These are phyloP conservation scores for Mucor indicus DNA, from an alignment of 371 early-diverging fungal species.

Conservation along the genomic window DNA sequence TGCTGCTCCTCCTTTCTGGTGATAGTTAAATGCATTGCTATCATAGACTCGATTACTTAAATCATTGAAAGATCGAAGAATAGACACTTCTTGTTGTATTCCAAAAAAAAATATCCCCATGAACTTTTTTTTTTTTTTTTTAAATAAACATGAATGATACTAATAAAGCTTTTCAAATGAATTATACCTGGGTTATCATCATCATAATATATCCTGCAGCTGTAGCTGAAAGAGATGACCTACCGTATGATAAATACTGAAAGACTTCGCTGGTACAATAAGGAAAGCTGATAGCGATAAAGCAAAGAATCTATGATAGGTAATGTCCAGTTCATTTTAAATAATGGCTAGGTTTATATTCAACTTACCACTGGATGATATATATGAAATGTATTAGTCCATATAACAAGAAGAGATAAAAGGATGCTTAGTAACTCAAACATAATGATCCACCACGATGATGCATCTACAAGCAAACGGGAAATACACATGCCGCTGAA, in stretches of 20 bases:
- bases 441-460: slow-evolving; percentile 39
- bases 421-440: slow-evolving; percentile 25
- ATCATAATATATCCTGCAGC: slow-evolving; percentile 33
- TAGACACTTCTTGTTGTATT: slow-evolving; percentile 22
- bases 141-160: too few relatives aligned
- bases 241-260: slow-evolving; percentile 15
- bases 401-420: slow-evolving; percentile 21
- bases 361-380: slow-evolving; percentile 30
- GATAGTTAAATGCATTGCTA: slow-evolving; percentile 4
- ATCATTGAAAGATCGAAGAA: slow-evolving; percentile 9
- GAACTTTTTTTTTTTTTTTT: slow-evolving; percentile 14
- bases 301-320: slow-evolving; percentile 21
- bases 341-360: neutral
- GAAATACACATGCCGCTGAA: slow-evolving; percentile 39
- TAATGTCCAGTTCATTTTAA: neutral
- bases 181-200: slow-evolving; percentile 28
- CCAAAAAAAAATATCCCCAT: slow-evolving; percentile 37
- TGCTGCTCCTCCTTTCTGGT: neutral
- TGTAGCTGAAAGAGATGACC: slow-evolving; percentile 14
- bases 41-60: slow-evolving; percentile 1
- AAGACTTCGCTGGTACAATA: slow-evolving; percentile 29
- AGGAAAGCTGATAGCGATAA: slow-evolving; percentile 32
- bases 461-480: slow-evolving; percentile 4
- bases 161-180: neutral
- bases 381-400: slow-evolving; percentile 14